Percentiles rank a stretch among this genome's conserved stretches.
phyloP scores from a whole-genome alignment of 768 basidiomycete genomes.

The Psilocybe subaeruginosa region DNA sequence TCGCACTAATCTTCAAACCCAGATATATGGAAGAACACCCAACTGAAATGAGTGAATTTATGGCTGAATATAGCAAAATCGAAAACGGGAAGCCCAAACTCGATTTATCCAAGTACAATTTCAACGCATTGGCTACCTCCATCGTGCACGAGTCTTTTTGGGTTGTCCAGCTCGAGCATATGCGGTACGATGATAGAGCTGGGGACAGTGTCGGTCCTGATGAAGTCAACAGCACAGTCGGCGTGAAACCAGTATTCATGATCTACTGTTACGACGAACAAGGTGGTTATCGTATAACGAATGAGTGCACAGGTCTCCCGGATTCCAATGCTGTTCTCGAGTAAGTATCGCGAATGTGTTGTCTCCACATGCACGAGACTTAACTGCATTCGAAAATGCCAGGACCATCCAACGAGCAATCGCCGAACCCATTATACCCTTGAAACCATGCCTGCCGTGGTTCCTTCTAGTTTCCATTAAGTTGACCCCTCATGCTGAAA shows the following conservation, averaged over 20 bases:
- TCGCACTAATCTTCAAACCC: neutral
- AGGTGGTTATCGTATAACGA: conserved; percentile 24
- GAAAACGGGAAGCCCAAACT: conserved; percentile 14
- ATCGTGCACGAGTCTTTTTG: conserved; percentile 32
- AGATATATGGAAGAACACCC: conserved; percentile 30
- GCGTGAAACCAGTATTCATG: conserved; percentile 26
- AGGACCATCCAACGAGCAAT: conserved; percentile 33
- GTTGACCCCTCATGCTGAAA: conserved; percentile 27
- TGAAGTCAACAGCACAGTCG: conserved; percentile 16
- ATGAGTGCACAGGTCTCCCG: conserved; percentile 27
- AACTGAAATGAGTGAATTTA: conserved; percentile 23
- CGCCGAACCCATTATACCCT: conserved; percentile 31
- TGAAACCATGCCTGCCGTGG: conserved; percentile 30
- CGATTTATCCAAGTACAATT: conserved; percentile 26
- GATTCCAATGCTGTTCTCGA: conserved; percentile 30
- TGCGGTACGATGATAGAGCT: conserved; percentile 25
- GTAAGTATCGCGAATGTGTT: conserved; percentile 20
- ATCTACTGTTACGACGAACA: conserved; percentile 32
- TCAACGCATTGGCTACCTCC: conserved; percentile 21
- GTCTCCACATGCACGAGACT: neutral
- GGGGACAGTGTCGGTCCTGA: conserved; percentile 19
- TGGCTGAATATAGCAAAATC: conserved; percentile 16
- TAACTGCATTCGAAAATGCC: neutral
- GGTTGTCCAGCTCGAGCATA: conserved; percentile 34
- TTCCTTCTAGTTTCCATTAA: conserved; percentile 31